These are phyloP conservation scores for Backusella luteola DNA, from an alignment of 192 early-diverging fungal genomes.

Conservation along the genomic window DNA sequence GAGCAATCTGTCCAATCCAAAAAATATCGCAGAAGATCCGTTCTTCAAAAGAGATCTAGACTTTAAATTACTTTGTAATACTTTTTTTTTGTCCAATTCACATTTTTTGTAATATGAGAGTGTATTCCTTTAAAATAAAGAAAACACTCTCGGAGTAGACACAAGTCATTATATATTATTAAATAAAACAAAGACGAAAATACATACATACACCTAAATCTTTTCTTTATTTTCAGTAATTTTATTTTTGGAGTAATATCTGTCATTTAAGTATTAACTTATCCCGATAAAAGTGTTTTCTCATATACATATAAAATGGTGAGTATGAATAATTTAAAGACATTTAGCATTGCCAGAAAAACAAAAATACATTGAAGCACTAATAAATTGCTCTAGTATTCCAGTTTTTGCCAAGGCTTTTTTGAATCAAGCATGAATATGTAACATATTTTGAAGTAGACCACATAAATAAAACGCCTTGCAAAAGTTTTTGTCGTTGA, in stretches of 20 bases:
- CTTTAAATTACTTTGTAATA: background rate
- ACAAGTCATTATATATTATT: background rate
- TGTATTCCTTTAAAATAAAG: background rate
- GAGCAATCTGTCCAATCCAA: background rate
- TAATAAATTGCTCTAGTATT: background rate
- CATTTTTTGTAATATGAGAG: constrained; percentile 6
- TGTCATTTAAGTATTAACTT: background rate
- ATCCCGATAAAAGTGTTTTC: background rate
- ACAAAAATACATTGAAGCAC: background rate
- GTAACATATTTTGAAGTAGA: background rate
- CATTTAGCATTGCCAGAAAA: background rate
- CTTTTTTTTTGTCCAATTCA: background rate
- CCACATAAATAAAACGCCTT: background rate
- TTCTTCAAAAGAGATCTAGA: background rate
- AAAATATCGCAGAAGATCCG: background rate
- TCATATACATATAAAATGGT: background rate
- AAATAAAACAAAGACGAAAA: background rate
- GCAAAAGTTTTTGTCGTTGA: background rate
- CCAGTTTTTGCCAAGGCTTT: background rate
- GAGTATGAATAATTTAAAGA: background rate
- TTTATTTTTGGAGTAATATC: background rate
- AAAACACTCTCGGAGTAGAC: background rate
- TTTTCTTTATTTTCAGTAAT: background rate
- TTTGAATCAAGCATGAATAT: background rate
- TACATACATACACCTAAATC: background rate